Conservation (phyloP, 495 filamentous ascomycete genomes). For the Penicillium egyptiacum region DNA sequence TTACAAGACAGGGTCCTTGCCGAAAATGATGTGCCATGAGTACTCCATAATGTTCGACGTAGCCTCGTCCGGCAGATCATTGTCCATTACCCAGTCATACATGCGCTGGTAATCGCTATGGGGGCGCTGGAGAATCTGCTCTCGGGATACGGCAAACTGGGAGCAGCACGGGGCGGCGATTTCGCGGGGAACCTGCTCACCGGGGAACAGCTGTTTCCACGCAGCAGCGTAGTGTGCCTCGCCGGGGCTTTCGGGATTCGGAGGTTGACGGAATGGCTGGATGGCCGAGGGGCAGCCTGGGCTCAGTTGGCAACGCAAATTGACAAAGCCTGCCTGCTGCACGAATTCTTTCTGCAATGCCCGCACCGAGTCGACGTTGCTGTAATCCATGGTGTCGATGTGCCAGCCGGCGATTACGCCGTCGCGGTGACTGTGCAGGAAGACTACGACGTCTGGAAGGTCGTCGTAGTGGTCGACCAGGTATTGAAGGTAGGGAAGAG, state of each 20-base stretch:
- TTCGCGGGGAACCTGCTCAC: constrained; percentile 44
- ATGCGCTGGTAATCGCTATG: constrained; percentile 55
- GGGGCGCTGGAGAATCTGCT: constrained; percentile 49
- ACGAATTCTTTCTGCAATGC: constrained; percentile 39
- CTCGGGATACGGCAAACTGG: constrained; percentile 65
- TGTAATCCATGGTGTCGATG: constrained; percentile 45
- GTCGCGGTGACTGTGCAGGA: constrained; percentile 46
- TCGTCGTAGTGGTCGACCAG: constrained; percentile 49
- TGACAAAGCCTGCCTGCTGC: constrained; percentile 40
- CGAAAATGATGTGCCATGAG: constrained; percentile 58
- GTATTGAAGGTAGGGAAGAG: constrained; percentile 50
- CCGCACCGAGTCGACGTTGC: constrained; percentile 45
- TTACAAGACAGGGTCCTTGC: constrained; percentile 51
- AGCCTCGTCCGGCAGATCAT: constrained; percentile 45
- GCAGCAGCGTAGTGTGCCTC: constrained; percentile 44
- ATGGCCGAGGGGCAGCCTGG: constrained; percentile 45
- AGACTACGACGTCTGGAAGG: constrained; percentile 41
- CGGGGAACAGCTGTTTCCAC: constrained; percentile 46
- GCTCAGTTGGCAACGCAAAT: constrained; percentile 41
- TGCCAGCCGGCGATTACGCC: constrained; percentile 47
- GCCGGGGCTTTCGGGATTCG: constrained; percentile 54
- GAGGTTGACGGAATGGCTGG: constrained; percentile 41
- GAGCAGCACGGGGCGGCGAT: constrained; percentile 63
- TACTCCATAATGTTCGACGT: constrained; percentile 53
- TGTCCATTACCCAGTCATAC: constrained; percentile 59